These are phyloP conservation scores for Hippophae gyantsensis DNA, from an alignment of 306 rosid genomes.

Conservation along the genomic window DNA sequence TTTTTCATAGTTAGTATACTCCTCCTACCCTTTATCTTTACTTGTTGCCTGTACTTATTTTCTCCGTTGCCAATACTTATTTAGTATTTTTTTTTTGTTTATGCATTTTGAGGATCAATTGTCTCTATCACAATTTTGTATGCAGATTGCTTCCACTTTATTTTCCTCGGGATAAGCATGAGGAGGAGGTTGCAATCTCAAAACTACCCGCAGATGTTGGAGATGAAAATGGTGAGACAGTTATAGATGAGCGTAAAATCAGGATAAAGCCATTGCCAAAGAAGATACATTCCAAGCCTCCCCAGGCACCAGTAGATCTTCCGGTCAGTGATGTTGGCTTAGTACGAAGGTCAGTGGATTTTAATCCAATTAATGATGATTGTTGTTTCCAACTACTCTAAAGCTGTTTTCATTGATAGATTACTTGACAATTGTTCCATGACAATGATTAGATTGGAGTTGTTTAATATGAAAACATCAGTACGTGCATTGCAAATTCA, in stretches of 20 bases:
- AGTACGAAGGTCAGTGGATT: constrained; percentile 55
- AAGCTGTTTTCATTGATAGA: no score
- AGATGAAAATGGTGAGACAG: constrained; percentile 97
- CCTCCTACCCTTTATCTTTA: no score
- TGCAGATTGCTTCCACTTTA: constrained; percentile 90
- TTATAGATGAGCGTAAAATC: constrained; percentile 90
- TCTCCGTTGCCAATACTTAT: no score
- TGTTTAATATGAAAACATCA: no score
- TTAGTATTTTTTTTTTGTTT: constrained; percentile 3
- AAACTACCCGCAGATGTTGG: constrained; percentile 99
- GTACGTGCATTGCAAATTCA: no score
- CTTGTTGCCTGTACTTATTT: no score
- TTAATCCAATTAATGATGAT: not conserved
- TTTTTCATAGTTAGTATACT: no score
- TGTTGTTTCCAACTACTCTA: no score
- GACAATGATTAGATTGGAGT: no score
- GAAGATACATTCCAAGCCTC: constrained; percentile 39
- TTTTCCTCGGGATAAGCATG: constrained; percentile 93
- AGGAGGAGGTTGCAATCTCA: constrained; percentile 75
- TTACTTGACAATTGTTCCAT: no score
- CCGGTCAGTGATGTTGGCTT: constrained; percentile 70
- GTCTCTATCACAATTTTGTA: constrained; percentile 10
- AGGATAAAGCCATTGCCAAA: constrained; percentile 90
- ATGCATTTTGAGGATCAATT: constrained; percentile 12
- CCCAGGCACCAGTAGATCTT: constrained; percentile 47